Conservation (phyloP, 805 yeast species). For the Cyberlindnera maritima region DNA sequence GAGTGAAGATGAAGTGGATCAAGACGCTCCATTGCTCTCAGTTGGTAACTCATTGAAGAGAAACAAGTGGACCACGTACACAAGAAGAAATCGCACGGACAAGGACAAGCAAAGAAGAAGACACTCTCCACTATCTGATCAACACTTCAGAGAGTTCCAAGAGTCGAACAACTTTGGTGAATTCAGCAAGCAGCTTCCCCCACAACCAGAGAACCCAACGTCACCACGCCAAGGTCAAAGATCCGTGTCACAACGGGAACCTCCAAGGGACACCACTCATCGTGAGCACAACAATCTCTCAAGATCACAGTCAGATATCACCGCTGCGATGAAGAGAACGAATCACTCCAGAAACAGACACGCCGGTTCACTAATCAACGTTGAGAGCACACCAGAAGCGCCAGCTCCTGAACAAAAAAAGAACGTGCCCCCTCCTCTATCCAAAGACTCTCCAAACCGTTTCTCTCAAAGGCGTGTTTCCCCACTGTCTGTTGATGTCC, state of each 20-base stretch:
- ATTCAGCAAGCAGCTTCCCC: conserved; percentile 1
- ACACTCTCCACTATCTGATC: conserved; percentile 19
- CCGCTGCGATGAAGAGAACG: conserved; percentile 12
- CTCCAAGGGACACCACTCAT: background rate
- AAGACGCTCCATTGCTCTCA: conserved; percentile 24
- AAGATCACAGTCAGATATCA: conserved; percentile 19
- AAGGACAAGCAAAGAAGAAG: conserved; percentile 7
- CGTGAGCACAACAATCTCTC: conserved; percentile 4
- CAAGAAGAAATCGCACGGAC: conserved; percentile 34
- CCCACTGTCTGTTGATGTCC: conserved; percentile 9
- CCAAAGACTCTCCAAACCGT: conserved; percentile 1
- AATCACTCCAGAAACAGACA: conserved; percentile 39
- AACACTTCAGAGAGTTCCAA: conserved; percentile 3
- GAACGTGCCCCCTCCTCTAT: conserved; percentile 3
- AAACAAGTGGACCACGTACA: conserved; percentile 50
- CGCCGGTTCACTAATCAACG: conserved; percentile 24
- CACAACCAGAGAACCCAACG: conserved; percentile 9
- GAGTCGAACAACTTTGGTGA: conserved; percentile 1
- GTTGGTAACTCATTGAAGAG: conserved; percentile 37
- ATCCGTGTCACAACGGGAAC: conserved; percentile 6
- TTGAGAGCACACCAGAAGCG: conserved; percentile 5
- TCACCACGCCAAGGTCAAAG: conserved; percentile 6
- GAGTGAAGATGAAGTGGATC: conserved; percentile 21
- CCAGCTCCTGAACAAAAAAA: background rate
- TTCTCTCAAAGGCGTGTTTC: conserved; percentile 14